Percentiles rank a stretch among this genome's conserved stretches.
These are phyloP conservation scores for Ogataea wickerhamii DNA, from an alignment of 805 yeast genomes.

Conservation along the genomic window DNA sequence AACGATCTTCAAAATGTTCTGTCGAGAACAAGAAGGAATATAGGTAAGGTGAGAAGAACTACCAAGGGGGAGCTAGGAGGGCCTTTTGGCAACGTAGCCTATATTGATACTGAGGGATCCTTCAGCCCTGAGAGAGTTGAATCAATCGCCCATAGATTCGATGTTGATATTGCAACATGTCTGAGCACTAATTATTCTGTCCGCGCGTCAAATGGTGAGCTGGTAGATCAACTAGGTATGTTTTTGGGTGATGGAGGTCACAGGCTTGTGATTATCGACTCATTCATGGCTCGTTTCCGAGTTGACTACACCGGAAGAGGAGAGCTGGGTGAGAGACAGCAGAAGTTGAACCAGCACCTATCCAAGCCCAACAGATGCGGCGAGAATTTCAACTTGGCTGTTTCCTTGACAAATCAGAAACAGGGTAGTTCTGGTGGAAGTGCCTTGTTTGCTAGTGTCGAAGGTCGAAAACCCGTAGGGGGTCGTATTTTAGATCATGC, in stretches of 20 bases:
- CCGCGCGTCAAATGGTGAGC: conserved; percentile 67
- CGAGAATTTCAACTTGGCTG: conserved; percentile 76
- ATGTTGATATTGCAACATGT: conserved; percentile 65
- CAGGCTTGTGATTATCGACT: conserved; percentile 58
- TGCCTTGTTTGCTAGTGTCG: conserved; percentile 74
- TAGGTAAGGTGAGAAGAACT: conserved; percentile 64
- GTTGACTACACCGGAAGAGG: conserved; percentile 80
- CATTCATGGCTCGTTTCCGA: conserved; percentile 75
- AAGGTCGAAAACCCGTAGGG: conserved; percentile 81
- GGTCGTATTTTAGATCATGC: conserved; percentile 83
- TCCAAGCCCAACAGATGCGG: conserved; percentile 55
- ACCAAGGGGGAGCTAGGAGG: conserved; percentile 74
- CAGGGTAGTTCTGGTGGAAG: conserved; percentile 85
- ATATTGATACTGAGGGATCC: conserved; percentile 79
- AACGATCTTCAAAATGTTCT: conserved; percentile 53
- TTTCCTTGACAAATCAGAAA: conserved; percentile 72
- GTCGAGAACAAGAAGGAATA: conserved; percentile 60
- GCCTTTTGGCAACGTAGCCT: conserved; percentile 77
- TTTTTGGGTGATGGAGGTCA: conserved; percentile 67
- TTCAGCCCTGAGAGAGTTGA: conserved; percentile 67
- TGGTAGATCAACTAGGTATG: conserved; percentile 62
- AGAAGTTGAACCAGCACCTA: conserved; percentile 57
- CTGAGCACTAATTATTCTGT: conserved; percentile 72
- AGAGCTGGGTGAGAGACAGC: conserved; percentile 72
- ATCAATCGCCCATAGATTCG: conserved; percentile 66